phyloP scores from a whole-genome alignment of 1,139 yeast species.

The Hyphopichia buzzinii region DNA sequence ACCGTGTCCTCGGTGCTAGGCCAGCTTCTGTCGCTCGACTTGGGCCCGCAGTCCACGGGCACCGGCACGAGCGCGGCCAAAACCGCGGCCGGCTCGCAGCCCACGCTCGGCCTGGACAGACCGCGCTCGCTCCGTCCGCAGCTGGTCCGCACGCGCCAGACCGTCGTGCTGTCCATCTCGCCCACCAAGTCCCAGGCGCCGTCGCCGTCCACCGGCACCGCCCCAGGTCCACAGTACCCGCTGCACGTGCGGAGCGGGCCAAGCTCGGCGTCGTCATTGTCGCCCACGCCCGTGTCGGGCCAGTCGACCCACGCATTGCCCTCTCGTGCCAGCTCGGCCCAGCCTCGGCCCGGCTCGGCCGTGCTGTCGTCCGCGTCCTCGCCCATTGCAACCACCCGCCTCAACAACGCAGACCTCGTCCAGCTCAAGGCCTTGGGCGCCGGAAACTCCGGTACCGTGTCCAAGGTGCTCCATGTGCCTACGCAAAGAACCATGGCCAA shows the following conservation, averaged over 20 bases:
- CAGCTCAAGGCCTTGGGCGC: constrained; percentile 78
- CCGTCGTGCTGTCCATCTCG: constrained; percentile 44
- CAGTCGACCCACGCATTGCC: no score
- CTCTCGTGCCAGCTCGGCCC: no score
- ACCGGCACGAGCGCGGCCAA: no score
- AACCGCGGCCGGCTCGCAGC: no score
- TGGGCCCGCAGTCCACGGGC: background rate
- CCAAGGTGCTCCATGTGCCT: constrained; percentile 85
- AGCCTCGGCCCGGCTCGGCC: no score
- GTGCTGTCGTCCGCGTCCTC: no score
- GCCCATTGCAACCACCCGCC: constrained; percentile 43
- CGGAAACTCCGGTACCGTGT: constrained; percentile 93
- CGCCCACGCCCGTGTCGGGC: no score
- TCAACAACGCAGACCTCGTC: constrained; percentile 68
- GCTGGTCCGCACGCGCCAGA: constrained; percentile 34
- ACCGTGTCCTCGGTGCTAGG: constrained; percentile 27
- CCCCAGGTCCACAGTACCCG: no score
- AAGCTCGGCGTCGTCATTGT: no score
- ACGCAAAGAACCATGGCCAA: constrained; percentile 88
- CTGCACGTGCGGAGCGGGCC: no score
- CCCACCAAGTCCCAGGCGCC: constrained; percentile 39
- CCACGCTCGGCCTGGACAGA: no score
- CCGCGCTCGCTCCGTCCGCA: background rate
- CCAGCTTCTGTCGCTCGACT: constrained; percentile 16
- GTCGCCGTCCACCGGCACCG: no score